Base-by-base conservation (phyloP, 768 basidiomycete species). In the Mycena maculata region DNA sequence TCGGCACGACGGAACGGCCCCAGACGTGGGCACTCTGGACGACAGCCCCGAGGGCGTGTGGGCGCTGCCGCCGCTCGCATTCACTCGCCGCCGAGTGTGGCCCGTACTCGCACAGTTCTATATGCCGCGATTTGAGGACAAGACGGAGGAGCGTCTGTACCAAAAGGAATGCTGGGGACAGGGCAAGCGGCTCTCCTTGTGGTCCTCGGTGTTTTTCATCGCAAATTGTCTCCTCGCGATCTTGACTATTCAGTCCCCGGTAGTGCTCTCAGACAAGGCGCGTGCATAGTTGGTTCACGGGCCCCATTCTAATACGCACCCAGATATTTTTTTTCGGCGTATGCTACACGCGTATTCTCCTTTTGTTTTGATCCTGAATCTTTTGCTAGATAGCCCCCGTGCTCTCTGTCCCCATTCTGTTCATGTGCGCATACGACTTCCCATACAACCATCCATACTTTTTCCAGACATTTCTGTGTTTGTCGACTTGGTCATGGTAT, bases 401-500 rank as follows among this genome's bases (percentile, higher is more conserved):
- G 1, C 68, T 88, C 39, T 84, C 84, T 3, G 71, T 88, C 31
- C 87, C 86, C 3, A 73, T 89, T 25, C 72, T 85, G 28, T 71
- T 81, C 49, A 77, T 88, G 74, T 82, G 88, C 58, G 71, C 83
- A 22, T 85, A 82, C 73, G 83, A 89, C 78, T 83, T 82, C 68
- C 88, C 88, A 11, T 78, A 84, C 25, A 79, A 85, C 45, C 80
- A 80, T 25, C 76, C 75, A 27, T 66, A 74, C 12, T 73, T 84
- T 16, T 90, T 87, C 71, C 89, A 90, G 72, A 55, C 79, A 36
- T 77, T 82, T 41, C 76, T 89, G 20, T 72, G 77, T 7, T 69
- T 82, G 47, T 80, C 85, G 1, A 81, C 82, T 10, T 88, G 87
- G 87, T 75, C 75, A 42, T 89, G 87, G 88, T 82, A 63, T 27